phyloP scores from a whole-genome alignment of 257 asterid genomes.

The Coffea canephora region DNA sequence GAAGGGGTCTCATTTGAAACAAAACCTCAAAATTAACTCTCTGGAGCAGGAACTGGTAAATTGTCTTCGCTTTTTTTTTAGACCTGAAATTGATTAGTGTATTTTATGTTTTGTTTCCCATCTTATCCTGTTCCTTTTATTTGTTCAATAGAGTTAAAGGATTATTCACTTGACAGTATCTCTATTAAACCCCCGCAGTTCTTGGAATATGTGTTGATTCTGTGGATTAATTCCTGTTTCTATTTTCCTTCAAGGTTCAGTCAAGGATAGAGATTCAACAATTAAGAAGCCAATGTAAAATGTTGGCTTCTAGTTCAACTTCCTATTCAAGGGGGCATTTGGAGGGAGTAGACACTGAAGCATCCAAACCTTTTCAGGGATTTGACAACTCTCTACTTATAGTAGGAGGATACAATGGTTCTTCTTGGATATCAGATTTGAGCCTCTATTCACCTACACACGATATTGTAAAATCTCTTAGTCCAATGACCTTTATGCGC shows the following conservation, averaged over 20 bases:
- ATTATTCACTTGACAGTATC: not conserved
- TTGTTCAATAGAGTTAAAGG: not conserved
- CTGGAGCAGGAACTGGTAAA: constrained; percentile 65
- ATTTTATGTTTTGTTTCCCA: not conserved
- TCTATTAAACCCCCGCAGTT: constrained; percentile 9
- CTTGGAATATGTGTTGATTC: constrained; percentile 12
- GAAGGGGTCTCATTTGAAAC: constrained; percentile 43
- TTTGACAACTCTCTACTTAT: constrained; percentile 35
- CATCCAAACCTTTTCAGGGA: constrained; percentile 3
- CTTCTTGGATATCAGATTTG: constrained; percentile 39
- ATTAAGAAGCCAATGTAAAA: constrained; percentile 28
- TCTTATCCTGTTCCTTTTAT: not conserved
- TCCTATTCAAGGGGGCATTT: constrained; percentile 18
- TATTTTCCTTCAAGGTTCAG: constrained; percentile 35
- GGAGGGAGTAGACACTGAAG: constrained; percentile 19
- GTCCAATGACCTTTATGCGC: constrained; percentile 43
- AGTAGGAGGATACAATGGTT: constrained; percentile 71
- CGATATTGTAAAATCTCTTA: constrained; percentile 38
- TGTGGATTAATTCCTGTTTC: constrained; percentile 15
- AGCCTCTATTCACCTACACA: constrained; percentile 39
- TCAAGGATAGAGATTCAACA: constrained; percentile 40
- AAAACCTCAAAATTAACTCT: constrained; percentile 34
- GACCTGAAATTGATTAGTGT: not conserved
- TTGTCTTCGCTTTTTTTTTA: constrained; percentile 2
- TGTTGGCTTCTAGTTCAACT: constrained; percentile 27